Percentiles rank a stretch among this genome's conserved stretches.
phyloP scores from a whole-genome alignment of 805 yeast genomes.

The Schwanniomyces sp. region DNA sequence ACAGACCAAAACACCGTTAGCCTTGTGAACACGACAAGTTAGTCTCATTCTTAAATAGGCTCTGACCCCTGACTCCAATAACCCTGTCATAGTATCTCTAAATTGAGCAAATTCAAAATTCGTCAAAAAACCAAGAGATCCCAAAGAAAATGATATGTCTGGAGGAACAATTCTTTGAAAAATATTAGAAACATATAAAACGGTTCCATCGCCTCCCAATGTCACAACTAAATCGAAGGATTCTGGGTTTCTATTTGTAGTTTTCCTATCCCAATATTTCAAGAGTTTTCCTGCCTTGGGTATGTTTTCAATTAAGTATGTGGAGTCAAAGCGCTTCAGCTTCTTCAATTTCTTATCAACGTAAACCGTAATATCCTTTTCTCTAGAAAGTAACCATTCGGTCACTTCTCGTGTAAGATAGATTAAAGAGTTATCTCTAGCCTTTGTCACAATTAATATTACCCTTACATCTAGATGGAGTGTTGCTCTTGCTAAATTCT shows the following conservation, averaged over 20 bases:
- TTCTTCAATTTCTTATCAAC: conserved; percentile 69
- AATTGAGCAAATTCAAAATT: conserved; percentile 79
- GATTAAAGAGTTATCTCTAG: conserved; percentile 76
- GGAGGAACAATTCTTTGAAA: conserved; percentile 50
- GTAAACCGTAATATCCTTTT: conserved; percentile 49
- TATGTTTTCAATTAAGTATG: conserved; percentile 47
- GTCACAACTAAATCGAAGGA: conserved; percentile 44
- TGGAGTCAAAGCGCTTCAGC: conserved; percentile 63
- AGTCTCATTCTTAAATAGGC: conserved; percentile 85
- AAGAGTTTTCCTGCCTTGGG: conserved; percentile 48
- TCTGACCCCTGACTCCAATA: conserved; percentile 67
- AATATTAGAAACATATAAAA: conserved; percentile 40
- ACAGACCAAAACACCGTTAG: conserved; percentile 53
- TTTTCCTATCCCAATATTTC: conserved; percentile 68
- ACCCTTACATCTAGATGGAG: conserved; percentile 68
- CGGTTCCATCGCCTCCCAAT: conserved; percentile 49
- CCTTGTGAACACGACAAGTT: conserved; percentile 66
- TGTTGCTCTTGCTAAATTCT: conserved; percentile 67
- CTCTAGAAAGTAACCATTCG: conserved; percentile 62
- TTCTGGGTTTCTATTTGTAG: conserved; percentile 46
- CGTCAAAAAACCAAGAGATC: conserved; percentile 53
- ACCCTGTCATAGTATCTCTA: conserved; percentile 53
- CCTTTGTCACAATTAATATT: conserved; percentile 85
- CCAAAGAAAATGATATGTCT: conserved; percentile 44
- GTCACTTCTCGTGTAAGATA: conserved; percentile 76